Conservation (phyloP, 73 alveolate species). For the Paramecium biaurelia region DNA sequence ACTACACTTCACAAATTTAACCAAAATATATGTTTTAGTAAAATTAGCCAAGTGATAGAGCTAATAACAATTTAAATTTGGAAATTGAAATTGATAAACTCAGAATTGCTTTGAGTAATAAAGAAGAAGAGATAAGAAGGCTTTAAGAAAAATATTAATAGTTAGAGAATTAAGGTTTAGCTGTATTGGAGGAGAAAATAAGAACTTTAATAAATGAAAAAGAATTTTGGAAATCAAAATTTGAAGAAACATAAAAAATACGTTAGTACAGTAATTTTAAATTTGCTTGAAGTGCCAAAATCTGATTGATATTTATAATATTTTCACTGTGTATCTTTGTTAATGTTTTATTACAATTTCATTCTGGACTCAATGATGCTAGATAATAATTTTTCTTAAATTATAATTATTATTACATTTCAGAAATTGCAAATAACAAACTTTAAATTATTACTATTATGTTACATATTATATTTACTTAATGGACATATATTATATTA, state of each 20-base stretch:
- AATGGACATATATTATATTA: not conserved
- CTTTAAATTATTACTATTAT: too few species aligned
- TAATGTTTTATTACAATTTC: not conserved
- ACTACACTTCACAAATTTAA: not conserved
- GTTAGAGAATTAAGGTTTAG: not conserved
- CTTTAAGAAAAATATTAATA: not conserved
- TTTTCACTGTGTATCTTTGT: not conserved
- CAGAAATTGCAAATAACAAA: too few species aligned
- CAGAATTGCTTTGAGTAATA: not conserved
- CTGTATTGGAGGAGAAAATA: not conserved
- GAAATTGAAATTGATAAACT: not conserved
- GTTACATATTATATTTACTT: too few species aligned
- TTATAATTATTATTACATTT: too few species aligned
- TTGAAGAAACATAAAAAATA: not conserved
- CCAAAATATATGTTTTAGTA: not conserved
- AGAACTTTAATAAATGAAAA: not conserved
- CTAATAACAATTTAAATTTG: not conserved
- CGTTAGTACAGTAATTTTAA: not conserved
- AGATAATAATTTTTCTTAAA: too few species aligned
- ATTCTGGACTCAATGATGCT: not conserved
- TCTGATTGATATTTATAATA: not conserved
- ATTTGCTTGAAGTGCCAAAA: not conserved
- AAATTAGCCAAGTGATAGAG: not conserved
- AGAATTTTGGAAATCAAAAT: constrained; percentile 16
- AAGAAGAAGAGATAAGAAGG: constrained; percentile 3